These are phyloP conservation scores for Proliferodiscus dingleyae DNA, from an alignment of 2,329 filamentous ascomycete species.

Conservation along the genomic window DNA sequence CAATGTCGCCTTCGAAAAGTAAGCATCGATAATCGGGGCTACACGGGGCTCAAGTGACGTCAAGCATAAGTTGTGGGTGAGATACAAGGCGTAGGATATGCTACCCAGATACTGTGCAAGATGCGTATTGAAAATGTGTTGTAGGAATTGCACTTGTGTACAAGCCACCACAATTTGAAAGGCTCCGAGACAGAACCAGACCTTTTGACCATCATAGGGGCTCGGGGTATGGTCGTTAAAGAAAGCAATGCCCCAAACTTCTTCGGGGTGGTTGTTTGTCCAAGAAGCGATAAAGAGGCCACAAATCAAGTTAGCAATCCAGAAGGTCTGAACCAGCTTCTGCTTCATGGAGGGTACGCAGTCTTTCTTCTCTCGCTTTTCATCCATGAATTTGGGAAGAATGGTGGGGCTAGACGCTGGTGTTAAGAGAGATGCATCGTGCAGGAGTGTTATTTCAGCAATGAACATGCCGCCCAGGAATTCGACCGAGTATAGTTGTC, in stretches of 20 bases:
- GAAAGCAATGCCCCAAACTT: slow-evolving; percentile 20
- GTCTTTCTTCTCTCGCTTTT: slow-evolving; percentile 1
- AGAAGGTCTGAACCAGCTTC: slow-evolving; percentile 20
- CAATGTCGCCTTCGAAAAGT: slow-evolving; percentile 17
- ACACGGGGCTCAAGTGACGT: slow-evolving; percentile 27
- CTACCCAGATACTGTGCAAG: slow-evolving; percentile 51
- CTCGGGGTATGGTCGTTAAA: slow-evolving; percentile 23
- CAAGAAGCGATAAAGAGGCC: slow-evolving; percentile 29
- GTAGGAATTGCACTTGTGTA: slow-evolving; percentile 34
- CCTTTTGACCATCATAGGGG: slow-evolving; percentile 25
- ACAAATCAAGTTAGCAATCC: slow-evolving; percentile 22
- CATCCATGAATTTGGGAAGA: slow-evolving; percentile 18
- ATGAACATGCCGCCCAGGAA: slow-evolving; percentile 43
- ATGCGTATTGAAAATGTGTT: slow-evolving; percentile 41
- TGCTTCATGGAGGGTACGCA: slow-evolving; percentile 5
- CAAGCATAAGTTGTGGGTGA: slow-evolving; percentile 51
- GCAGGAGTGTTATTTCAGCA: slow-evolving; percentile 40
- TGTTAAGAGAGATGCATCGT: slow-evolving; percentile 20
- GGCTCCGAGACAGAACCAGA: slow-evolving; percentile 29
- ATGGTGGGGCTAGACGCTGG: slow-evolving; percentile 19
- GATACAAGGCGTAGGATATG: slow-evolving; percentile 54
- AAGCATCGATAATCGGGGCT: slow-evolving; percentile 19
- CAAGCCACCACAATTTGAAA: slow-evolving; percentile 28
- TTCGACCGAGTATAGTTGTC: slow-evolving; percentile 32
- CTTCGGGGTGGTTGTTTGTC: slow-evolving; percentile 25